phyloP scores from a whole-genome alignment of 495 filamentous ascomycete species.

The Penicillium bialowiezense region DNA sequence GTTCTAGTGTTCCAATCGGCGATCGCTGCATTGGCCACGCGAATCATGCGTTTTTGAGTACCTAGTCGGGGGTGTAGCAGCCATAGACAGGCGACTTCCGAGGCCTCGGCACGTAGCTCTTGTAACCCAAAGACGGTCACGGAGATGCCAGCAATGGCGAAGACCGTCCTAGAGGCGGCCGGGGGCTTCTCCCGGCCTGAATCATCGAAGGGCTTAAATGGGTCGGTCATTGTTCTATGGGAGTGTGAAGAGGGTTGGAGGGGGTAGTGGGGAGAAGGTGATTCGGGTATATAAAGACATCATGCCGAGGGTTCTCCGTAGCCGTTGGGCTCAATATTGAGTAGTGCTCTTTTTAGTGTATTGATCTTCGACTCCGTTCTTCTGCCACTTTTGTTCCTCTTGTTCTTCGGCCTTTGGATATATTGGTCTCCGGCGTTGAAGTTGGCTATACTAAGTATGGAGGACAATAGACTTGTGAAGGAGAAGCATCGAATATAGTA shows the following conservation, averaged over 20 bases:
- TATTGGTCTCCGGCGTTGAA: no score
- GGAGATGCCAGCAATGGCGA: conserved; percentile 72
- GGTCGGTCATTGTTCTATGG: conserved; percentile 33
- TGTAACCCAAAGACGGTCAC: conserved; percentile 75
- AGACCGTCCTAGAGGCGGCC: conserved; percentile 56
- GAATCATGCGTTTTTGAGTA: conserved; percentile 66
- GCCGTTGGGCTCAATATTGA: no score
- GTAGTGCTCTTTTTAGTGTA: no score
- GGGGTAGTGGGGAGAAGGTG: neutral
- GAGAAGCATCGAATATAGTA: no score
- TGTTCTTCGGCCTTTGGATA: no score
- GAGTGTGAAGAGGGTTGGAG: neutral
- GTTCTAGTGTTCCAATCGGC: conserved; percentile 53
- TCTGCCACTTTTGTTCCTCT: no score
- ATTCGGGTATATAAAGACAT: neutral
- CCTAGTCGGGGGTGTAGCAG: conserved; percentile 77
- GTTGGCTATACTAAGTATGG: no score
- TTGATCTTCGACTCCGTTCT: no score
- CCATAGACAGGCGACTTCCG: conserved; percentile 72
- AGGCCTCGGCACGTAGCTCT: conserved; percentile 55
- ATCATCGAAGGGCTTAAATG: conserved; percentile 31
- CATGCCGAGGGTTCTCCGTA: neutral
- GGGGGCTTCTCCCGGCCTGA: conserved; percentile 25
- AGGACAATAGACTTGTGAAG: no score
- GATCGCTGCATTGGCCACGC: conserved; percentile 54